A percentile compares a stretch with the other conserved stretches of the same genome.
phyloP scores from a whole-genome alignment of 2,329 filamentous ascomycete genomes.

The Myriosclerotinia scirpicola region DNA sequence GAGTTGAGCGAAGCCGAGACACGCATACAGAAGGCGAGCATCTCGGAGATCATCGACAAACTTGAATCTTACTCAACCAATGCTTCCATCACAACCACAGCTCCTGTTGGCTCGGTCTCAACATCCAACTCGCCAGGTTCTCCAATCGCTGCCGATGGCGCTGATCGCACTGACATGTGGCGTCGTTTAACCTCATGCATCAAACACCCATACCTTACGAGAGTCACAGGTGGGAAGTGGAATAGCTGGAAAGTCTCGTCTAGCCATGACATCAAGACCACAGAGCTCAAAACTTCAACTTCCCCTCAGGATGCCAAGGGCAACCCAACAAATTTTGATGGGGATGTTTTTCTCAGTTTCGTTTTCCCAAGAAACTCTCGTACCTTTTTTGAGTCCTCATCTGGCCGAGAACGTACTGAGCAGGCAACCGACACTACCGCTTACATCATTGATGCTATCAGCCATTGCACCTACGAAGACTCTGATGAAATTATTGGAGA shows the following conservation, averaged over 20 bases:
- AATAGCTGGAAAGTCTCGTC: constrained; percentile 56
- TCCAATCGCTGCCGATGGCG: constrained; percentile 28
- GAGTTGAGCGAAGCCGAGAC: constrained; percentile 48
- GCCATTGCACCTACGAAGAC: constrained; percentile 39
- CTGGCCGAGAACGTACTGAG: constrained; percentile 44
- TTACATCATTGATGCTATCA: constrained; percentile 48
- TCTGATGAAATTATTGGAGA: constrained; percentile 55
- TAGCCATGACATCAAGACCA: constrained; percentile 48
- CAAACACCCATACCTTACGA: constrained; percentile 46
- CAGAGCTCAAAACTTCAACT: constrained; percentile 2
- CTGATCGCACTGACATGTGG: constrained; percentile 49
- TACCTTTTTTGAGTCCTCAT: constrained; percentile 44
- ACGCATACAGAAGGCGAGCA: constrained; percentile 46
- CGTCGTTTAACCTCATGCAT: constrained; percentile 52
- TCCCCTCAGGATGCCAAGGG: constrained; percentile 18
- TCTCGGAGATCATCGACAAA: constrained; percentile 34
- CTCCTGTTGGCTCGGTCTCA: background rate
- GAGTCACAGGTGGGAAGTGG: constrained; percentile 48
- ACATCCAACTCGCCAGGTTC: constrained; percentile 7
- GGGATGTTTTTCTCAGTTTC: constrained; percentile 50
- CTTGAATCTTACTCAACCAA: constrained; percentile 33
- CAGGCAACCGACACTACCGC: constrained; percentile 51
- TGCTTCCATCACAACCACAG: background rate
- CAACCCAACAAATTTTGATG: constrained; percentile 43
- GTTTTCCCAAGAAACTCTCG: constrained; percentile 47